Evolutionary conservation across 371 early-diverging fungal species (phyloP).

Genomic region (Saksenaea vasiformis): DNA sequence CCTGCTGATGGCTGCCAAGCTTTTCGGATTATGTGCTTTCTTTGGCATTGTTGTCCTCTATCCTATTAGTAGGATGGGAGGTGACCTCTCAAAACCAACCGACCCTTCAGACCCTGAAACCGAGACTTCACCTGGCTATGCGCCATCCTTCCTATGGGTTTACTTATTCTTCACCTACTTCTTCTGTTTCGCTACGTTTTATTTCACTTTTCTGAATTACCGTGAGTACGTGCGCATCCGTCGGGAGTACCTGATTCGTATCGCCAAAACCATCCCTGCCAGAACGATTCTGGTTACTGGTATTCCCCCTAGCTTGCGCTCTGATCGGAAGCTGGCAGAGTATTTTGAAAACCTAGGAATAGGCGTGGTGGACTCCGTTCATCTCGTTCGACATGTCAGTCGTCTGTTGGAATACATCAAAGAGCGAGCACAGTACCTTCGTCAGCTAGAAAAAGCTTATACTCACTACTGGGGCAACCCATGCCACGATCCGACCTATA

Average conservation of each 20-base stretch:
- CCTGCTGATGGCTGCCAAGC: slow-evolving; percentile 50
- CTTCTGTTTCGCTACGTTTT: slow-evolving; percentile 62
- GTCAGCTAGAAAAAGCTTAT: slow-evolving; percentile 46
- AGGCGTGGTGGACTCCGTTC: slow-evolving; percentile 62
- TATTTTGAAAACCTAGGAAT: slow-evolving; percentile 61
- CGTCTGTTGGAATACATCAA: slow-evolving; percentile 47
- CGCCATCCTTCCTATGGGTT: slow-evolving; percentile 49
- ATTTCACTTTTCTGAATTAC: slow-evolving; percentile 62
- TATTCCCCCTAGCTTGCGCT: slow-evolving; percentile 55
- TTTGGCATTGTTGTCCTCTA: slow-evolving; percentile 50
- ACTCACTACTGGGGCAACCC: slow-evolving; percentile 53
- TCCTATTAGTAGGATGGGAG: slow-evolving; percentile 52
- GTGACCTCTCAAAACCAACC: slow-evolving; percentile 35
- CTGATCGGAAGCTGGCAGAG: slow-evolving; percentile 52
- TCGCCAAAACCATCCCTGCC: slow-evolving; percentile 51
- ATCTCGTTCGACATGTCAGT: slow-evolving; percentile 59
- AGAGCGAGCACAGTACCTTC: slow-evolving; percentile 44
- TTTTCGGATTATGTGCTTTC: slow-evolving; percentile 51
- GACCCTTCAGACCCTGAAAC: slow-evolving; percentile 22
- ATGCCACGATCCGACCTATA: slow-evolving; percentile 36
- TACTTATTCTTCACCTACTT: slow-evolving; percentile 65
- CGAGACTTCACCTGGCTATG: slow-evolving; percentile 15
- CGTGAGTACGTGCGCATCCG: slow-evolving; percentile 60
- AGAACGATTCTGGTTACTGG: slow-evolving; percentile 65
- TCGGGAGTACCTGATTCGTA: slow-evolving; percentile 51